phyloP scores from a whole-genome alignment of 495 filamentous ascomycete species.

The Oleoguttula mirabilis region DNA sequence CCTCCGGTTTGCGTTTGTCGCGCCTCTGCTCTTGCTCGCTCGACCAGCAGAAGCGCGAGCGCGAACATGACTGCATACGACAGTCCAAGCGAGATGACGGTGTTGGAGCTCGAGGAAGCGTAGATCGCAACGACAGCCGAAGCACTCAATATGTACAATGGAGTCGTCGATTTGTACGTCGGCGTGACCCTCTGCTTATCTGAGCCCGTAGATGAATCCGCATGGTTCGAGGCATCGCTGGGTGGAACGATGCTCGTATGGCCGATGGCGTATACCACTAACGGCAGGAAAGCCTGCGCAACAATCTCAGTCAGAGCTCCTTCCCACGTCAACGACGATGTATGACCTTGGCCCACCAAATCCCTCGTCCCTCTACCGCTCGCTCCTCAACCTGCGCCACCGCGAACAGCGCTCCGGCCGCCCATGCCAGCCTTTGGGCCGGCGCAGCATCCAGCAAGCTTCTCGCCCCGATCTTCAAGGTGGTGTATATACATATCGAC shows the following conservation, averaged over 20 bases:
- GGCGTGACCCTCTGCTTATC: neutral
- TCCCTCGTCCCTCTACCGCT: slow-evolving; percentile 23
- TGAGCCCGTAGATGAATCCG: neutral
- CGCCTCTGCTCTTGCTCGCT: slow-evolving; percentile 6
- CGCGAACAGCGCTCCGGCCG: slow-evolving; percentile 25
- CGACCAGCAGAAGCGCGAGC: slow-evolving; percentile 10
- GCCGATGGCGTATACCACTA: neutral
- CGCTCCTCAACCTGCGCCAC: slow-evolving; percentile 25
- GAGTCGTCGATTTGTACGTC: neutral
- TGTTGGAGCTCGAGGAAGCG: slow-evolving; percentile 5
- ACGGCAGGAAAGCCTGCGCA: slow-evolving; percentile 4
- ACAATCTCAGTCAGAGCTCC: slow-evolving; percentile 12
- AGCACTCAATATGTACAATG: slow-evolving; percentile 6
- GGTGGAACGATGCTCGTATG: neutral
- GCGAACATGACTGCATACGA: slow-evolving; percentile 6
- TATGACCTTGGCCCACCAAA: slow-evolving; percentile 28
- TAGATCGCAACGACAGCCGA: slow-evolving; percentile 10
- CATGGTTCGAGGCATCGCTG: neutral
- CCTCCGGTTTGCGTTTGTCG: neutral
- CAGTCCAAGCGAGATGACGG: slow-evolving; percentile 13
- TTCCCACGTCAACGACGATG: neutral
- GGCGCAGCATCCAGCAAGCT: slow-evolving; percentile 1
- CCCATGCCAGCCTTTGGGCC: slow-evolving; percentile 18
- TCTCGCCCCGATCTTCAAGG: slow-evolving; percentile 16
- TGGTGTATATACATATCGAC: slow-evolving; percentile 22